Percentiles rank a stretch among this genome's conserved stretches.
phyloP scores from a whole-genome alignment of 106 monocot species.

The Acorus gramineus region DNA sequence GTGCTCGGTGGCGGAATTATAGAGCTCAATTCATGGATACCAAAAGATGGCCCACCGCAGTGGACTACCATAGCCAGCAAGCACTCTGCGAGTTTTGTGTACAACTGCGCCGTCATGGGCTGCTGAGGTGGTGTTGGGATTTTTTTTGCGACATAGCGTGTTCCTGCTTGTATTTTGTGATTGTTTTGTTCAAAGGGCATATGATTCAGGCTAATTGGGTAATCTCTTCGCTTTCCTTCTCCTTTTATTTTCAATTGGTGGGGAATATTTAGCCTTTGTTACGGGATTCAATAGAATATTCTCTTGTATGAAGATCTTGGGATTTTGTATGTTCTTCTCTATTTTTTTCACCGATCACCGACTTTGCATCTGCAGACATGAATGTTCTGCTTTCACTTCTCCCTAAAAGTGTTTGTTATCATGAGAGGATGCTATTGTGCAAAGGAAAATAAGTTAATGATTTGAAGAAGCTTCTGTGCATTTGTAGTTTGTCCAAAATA shows the following conservation, averaged over 20 bases:
- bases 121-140: conserved; percentile 28
- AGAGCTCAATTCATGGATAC: conserved; percentile 68
- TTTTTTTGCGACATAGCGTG: no score
- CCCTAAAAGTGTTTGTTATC: neutral
- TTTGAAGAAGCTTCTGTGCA: no score
- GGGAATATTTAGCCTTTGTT: conserved; percentile 19
- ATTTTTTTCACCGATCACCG: neutral
- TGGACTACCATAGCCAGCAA: conserved; percentile 67
- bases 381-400: neutral
- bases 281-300: conserved; percentile 14
- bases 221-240: conserved; percentile 11
- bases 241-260: no score
- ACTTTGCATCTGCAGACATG: conserved; percentile 1
- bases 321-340: neutral
- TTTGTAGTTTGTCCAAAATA: no score
- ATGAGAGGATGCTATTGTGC: no score
- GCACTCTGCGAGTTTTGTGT: conserved; percentile 58
- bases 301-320: conserved; percentile 1
- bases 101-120: conserved; percentile 77
- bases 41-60: conserved; percentile 33
- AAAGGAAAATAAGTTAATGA: no score
- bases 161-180: neutral
- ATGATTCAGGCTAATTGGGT: conserved; percentile 15
- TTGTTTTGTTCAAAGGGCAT: conserved; percentile 13
- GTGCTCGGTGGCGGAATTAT: conserved; percentile 44